phyloP scores from a whole-genome alignment of 768 basidiomycete species.

The Tylopilus rubrobrunneus region DNA sequence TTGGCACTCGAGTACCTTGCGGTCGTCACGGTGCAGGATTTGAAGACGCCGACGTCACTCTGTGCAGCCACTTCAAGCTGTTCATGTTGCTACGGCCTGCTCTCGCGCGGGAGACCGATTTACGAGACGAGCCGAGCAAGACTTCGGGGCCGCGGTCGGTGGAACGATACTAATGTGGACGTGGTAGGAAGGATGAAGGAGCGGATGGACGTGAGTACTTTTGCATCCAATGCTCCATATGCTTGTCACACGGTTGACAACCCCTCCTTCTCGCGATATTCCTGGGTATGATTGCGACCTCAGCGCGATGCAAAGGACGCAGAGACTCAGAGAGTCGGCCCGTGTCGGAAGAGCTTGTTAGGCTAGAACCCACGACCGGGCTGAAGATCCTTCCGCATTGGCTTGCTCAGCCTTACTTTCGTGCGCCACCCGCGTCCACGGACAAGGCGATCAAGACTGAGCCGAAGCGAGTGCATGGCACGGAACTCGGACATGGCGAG shows the following conservation, averaged over 20 bases:
- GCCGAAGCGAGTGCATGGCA: conserved; percentile 6
- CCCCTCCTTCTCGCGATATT: not conserved
- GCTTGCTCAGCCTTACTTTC: conserved; percentile 68
- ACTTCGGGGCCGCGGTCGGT: conserved; percentile 29
- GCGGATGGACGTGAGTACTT: conserved; percentile 49
- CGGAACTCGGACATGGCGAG: not conserved
- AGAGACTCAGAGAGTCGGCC: conserved; percentile 24
- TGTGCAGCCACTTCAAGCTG: conserved; percentile 90
- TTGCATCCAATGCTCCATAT: not conserved
- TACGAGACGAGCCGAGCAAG: conserved; percentile 68
- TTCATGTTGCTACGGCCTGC: conserved; percentile 81
- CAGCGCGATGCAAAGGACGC: conserved; percentile 47
- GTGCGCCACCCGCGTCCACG: not conserved
- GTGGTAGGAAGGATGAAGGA: conserved; percentile 57
- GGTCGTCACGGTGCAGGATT: conserved; percentile 59
- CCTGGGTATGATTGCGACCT: not conserved
- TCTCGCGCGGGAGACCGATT: conserved; percentile 58
- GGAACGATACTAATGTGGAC: conserved; percentile 43
- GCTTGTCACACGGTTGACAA: not conserved
- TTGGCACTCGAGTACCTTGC: conserved; percentile 85
- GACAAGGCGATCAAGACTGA: not conserved
- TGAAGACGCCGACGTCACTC: conserved; percentile 61
- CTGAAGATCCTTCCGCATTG: conserved; percentile 60
- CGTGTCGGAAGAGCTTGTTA: conserved; percentile 37
- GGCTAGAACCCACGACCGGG: conserved; percentile 44